Percentiles rank a stretch among this genome's conserved stretches.
Conservation (phyloP, 164 flowering plant species). For the Malania oleifera region DNA sequence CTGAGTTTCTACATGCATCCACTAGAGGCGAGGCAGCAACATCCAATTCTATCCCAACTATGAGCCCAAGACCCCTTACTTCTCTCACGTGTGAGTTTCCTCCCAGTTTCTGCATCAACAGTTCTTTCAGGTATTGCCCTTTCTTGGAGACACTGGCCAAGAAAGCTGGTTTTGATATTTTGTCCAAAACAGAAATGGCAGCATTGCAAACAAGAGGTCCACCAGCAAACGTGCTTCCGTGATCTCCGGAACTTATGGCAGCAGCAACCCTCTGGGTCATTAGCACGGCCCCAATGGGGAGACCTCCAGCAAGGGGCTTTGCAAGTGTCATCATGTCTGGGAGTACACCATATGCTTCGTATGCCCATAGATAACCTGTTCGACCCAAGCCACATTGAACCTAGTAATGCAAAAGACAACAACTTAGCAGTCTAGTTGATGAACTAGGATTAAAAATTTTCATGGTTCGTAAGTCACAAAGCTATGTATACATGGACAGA, state of each 20-base stretch:
- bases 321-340: not conserved
- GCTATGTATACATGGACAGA: no score
- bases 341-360: not conserved
- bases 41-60: not conserved
- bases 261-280: not conserved
- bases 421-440: no score
- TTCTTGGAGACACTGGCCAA: not conserved
- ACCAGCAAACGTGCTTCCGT: no score
- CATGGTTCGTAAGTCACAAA: no score
- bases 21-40: not conserved
- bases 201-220: no score
- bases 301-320: not conserved
- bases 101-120: not conserved
- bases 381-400: not conserved
- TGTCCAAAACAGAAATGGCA: no score
- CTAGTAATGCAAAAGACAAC: no score
- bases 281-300: slow-evolving; percentile 1
- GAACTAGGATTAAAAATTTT: no score
- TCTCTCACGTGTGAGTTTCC: not conserved
- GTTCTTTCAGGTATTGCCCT: not conserved
- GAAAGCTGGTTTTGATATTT: not conserved
- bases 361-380: not conserved
- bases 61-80: not conserved
- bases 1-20: not conserved
- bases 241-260: not conserved